Percentiles rank a stretch among this genome's conserved stretches.
Conservation (phyloP, 225 moss, liverwort and hornwort genomes). For the Pleurozium schreberi region DNA sequence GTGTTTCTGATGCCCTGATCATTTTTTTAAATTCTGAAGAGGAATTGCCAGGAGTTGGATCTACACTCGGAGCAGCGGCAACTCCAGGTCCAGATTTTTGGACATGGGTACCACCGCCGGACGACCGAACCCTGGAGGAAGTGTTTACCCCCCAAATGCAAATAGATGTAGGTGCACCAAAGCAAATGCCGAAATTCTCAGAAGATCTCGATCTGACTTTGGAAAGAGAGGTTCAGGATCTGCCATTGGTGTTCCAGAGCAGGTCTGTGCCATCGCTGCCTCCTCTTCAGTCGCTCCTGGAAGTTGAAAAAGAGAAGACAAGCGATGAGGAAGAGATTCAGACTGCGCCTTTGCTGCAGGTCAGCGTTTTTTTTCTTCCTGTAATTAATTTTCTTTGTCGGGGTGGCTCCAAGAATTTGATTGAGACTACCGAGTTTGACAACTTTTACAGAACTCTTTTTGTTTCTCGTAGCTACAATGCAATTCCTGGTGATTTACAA, state of each 20-base stretch:
- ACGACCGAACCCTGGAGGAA: conserved; percentile 15
- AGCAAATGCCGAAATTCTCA: conserved; percentile 23
- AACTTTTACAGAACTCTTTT: not conserved
- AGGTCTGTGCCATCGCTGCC: conserved; percentile 80
- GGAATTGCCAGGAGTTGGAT: conserved; percentile 19
- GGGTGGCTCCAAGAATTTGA: not conserved
- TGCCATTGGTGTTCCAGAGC: conserved; percentile 58
- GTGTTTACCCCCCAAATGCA: conserved; percentile 10
- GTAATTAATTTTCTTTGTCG: not conserved
- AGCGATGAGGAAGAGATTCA: conserved; percentile 22
- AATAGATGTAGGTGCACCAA: conserved; percentile 5
- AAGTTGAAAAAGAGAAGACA: conserved; percentile 50
- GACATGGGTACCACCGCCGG: conserved; percentile 83
- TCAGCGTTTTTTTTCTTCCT: not conserved
- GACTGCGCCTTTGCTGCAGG: conserved; percentile 18
- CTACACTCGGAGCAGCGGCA: conserved; percentile 49
- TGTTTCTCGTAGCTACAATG: not conserved
- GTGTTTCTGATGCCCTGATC: not conserved
- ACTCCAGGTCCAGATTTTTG: conserved; percentile 93
- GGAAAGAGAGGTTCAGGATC: conserved; percentile 34
- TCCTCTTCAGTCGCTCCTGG: conserved; percentile 88
- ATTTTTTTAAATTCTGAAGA: conserved; percentile 5
- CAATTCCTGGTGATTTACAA: not conserved
- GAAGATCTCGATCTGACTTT: conserved; percentile 44
- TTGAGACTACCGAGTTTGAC: not conserved